A percentile compares a stretch with the other conserved stretches of the same genome.
These are phyloP conservation scores for Collybia sp. DNA, from an alignment of 768 basidiomycete species.

Conservation along the genomic window DNA sequence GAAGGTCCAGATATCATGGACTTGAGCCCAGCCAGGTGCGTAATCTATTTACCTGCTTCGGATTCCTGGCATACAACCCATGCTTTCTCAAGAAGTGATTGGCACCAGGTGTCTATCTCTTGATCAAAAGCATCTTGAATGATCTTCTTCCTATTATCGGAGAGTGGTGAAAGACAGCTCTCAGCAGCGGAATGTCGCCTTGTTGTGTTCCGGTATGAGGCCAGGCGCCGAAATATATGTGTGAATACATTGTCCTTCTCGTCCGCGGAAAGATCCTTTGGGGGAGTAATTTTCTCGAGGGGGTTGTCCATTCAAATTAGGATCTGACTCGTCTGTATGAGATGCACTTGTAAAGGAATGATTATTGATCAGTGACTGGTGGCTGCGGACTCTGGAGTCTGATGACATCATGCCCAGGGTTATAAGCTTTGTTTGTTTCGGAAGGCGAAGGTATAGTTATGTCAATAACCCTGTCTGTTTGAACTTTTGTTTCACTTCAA, in stretches of 20 bases:
- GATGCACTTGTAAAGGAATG: too few relatives aligned
- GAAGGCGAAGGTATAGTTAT: too few relatives aligned
- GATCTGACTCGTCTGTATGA: too few relatives aligned
- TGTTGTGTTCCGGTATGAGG: slow-evolving; percentile 39
- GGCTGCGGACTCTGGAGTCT: too few relatives aligned
- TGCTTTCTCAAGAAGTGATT: slow-evolving; percentile 33
- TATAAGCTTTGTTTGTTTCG: too few relatives aligned
- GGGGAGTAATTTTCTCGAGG: slow-evolving; percentile 25
- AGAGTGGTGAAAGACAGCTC: slow-evolving; percentile 13
- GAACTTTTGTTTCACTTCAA: too few relatives aligned
- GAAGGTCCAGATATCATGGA: neutral
- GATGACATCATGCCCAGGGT: too few relatives aligned
- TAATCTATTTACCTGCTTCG: slow-evolving; percentile 7
- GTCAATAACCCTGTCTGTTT: too few relatives aligned
- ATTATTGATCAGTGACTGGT: too few relatives aligned
- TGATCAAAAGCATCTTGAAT: slow-evolving; percentile 24
- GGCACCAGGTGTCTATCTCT: slow-evolving; percentile 40
- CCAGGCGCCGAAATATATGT: slow-evolving; percentile 38
- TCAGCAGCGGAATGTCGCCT: slow-evolving; percentile 35
- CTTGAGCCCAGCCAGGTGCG: slow-evolving; percentile 28
- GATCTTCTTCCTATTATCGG: slow-evolving; percentile 9
- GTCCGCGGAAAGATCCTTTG: slow-evolving; percentile 29
- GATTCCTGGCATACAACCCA: slow-evolving; percentile 39
- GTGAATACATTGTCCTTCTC: slow-evolving; percentile 34
- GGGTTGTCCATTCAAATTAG: too few relatives aligned